Percentiles rank a stretch among this genome's conserved stretches.
Conservation (phyloP, 2,329 filamentous ascomycete species). For the Magnaporthiopsis rhizophila region DNA sequence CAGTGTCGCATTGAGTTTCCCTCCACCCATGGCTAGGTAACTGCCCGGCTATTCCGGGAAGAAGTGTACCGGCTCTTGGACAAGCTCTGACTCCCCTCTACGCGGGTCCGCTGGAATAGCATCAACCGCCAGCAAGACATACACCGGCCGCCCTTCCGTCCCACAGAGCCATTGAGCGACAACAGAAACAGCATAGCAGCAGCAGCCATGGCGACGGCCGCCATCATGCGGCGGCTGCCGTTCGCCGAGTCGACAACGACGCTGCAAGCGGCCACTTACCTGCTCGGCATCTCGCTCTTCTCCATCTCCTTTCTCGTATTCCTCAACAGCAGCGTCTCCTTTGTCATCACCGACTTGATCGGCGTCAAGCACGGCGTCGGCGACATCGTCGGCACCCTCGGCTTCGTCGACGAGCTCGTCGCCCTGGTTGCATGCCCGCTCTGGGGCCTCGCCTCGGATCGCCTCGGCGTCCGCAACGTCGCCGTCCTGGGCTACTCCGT, state of each 20-base stretch:
- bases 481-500: conserved; percentile 73
- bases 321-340: conserved; percentile 75
- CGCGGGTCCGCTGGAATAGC: not conserved
- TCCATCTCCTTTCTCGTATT: conserved; percentile 87
- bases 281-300: conserved; percentile 76
- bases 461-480: conserved; percentile 65
- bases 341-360: conserved; percentile 77
- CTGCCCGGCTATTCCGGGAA: not conserved
- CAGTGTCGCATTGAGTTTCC: not conserved
- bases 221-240: conserved; percentile 40
- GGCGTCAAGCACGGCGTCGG: conserved; percentile 66
- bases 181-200: not conserved
- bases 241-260: conserved; percentile 53
- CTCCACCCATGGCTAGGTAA: no score
- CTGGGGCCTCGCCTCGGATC: conserved; percentile 73
- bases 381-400: conserved; percentile 74
- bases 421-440: conserved; percentile 71
- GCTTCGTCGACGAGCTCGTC: conserved; percentile 77
- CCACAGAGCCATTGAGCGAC: not conserved
- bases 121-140: not conserved
- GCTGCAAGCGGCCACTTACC: conserved; percentile 62
- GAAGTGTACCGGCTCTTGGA: not conserved
- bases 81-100: not conserved
- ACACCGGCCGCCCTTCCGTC: no score
- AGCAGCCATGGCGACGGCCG: conserved; percentile 10